These are phyloP conservation scores for Candida ponderosae DNA, from an alignment of 805 yeast species.

Conservation along the genomic window DNA sequence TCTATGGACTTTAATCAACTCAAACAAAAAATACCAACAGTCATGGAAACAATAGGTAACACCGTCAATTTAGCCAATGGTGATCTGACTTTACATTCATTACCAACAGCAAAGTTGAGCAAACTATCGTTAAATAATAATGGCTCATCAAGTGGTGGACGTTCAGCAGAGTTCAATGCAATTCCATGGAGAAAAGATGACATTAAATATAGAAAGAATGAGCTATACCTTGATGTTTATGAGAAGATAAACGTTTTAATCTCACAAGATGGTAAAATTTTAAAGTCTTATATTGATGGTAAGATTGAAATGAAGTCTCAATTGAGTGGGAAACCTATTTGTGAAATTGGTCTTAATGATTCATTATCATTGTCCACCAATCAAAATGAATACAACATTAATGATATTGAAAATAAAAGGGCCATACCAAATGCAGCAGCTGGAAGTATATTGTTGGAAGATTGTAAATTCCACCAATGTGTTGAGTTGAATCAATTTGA, in stretches of 20 bases:
- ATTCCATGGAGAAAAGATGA: constrained; percentile 65
- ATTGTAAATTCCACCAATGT: constrained; percentile 82
- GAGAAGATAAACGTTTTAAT: constrained; percentile 71
- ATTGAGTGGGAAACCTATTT: constrained; percentile 75
- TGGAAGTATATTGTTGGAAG: constrained; percentile 54
- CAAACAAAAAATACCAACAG: constrained; percentile 25
- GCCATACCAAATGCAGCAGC: constrained; percentile 33
- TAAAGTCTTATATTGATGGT: constrained; percentile 74
- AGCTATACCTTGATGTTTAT: constrained; percentile 65
- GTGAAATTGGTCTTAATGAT: constrained; percentile 74
- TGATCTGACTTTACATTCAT: background rate
- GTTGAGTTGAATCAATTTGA: constrained; percentile 69
- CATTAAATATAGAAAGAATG: constrained; percentile 74
- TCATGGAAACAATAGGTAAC: background rate
- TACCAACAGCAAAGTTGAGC: background rate
- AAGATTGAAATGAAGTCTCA: constrained; percentile 61
- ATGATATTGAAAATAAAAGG: constrained; percentile 16
- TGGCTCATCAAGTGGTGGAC: background rate
- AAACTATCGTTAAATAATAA: background rate
- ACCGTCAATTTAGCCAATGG: background rate
- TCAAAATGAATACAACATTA: no score
- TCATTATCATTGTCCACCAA: constrained; percentile 22
- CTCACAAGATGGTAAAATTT: constrained; percentile 52
- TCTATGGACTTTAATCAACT: constrained; percentile 44
- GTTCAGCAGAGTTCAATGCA: background rate